These are phyloP conservation scores for Tylopilus intermedius DNA, from an alignment of 768 basidiomycete species.

Conservation along the genomic window DNA sequence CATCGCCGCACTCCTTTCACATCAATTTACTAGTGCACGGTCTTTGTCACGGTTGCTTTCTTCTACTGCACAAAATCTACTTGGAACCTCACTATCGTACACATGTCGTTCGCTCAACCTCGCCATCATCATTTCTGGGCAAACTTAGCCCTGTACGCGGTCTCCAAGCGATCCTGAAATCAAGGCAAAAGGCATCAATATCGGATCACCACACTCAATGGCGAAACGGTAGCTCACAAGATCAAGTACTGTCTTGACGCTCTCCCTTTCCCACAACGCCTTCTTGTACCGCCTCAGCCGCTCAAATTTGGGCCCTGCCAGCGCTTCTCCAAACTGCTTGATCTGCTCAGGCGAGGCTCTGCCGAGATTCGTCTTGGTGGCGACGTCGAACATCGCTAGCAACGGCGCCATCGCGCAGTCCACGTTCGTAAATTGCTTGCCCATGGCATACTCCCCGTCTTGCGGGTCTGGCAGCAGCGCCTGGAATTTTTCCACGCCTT, in stretches of 20 bases:
- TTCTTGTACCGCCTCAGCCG: conserved; percentile 45
- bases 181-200: not conserved
- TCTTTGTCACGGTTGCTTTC: no score
- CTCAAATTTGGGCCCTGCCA: conserved; percentile 41
- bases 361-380: conserved; percentile 45
- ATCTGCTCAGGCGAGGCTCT: conserved; percentile 36
- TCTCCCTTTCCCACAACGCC: conserved; percentile 40
- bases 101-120: not conserved
- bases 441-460: conserved; percentile 41
- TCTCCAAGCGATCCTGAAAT: conserved; percentile 5
- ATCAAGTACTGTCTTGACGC: conserved; percentile 8
- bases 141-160: not conserved
- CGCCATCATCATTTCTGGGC: not conserved
- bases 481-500: conserved; percentile 7
- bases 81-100: not conserved
- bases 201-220: not conserved
- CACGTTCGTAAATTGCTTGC: conserved; percentile 50
- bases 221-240: not conserved
- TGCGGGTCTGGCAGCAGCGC: conserved; percentile 5
- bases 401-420: conserved; percentile 57
- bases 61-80: not conserved
- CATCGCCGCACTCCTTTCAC: no score
- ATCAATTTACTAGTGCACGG: no score
- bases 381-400: conserved; percentile 42
- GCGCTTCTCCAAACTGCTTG: conserved; percentile 34